Percentiles rank a stretch among this genome's conserved stretches.
These are phyloP conservation scores for Prunus kanzakura DNA, from an alignment of 306 rosid species.

Conservation along the genomic window DNA sequence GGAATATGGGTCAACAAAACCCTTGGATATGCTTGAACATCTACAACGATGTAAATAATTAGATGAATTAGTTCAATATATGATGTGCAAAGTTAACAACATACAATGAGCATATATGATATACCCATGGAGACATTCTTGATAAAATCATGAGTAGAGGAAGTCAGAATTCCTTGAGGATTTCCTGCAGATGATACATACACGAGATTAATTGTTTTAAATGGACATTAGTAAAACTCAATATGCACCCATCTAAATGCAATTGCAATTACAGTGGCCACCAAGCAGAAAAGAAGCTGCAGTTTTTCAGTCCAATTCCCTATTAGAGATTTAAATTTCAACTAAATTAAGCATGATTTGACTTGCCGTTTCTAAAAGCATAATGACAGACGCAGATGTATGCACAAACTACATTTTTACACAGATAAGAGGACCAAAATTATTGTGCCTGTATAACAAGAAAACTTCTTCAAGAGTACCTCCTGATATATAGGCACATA, in stretches of 20 bases:
- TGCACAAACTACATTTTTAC: background rate
- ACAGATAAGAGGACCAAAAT: background rate
- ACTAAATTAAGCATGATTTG: background rate
- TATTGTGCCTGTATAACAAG: background rate
- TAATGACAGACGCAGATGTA: background rate
- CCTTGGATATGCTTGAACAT: slow-evolving; percentile 47
- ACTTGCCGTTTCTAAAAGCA: background rate
- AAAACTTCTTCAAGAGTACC: background rate
- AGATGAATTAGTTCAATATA: slow-evolving; percentile 15
- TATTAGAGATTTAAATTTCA: background rate
- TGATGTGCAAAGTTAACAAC: slow-evolving; percentile 15
- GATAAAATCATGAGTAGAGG: slow-evolving; percentile 52
- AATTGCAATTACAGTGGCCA: background rate
- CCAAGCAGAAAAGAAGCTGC: background rate
- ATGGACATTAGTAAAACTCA: slow-evolving; percentile 10
- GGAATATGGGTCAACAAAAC: slow-evolving; percentile 82
- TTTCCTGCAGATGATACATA: slow-evolving; percentile 49
- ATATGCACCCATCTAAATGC: slow-evolving; percentile 14
- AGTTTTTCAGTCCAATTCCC: background rate
- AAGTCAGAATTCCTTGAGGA: slow-evolving; percentile 42
- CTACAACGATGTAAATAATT: slow-evolving; percentile 34
- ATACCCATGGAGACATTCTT: slow-evolving; percentile 68
- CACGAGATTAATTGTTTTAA: slow-evolving; percentile 14
- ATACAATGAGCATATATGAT: slow-evolving; percentile 14
- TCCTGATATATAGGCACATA: background rate